These are phyloP conservation scores for Macaranga tanarius DNA, from an alignment of 441 rosid genomes.

Conservation along the genomic window DNA sequence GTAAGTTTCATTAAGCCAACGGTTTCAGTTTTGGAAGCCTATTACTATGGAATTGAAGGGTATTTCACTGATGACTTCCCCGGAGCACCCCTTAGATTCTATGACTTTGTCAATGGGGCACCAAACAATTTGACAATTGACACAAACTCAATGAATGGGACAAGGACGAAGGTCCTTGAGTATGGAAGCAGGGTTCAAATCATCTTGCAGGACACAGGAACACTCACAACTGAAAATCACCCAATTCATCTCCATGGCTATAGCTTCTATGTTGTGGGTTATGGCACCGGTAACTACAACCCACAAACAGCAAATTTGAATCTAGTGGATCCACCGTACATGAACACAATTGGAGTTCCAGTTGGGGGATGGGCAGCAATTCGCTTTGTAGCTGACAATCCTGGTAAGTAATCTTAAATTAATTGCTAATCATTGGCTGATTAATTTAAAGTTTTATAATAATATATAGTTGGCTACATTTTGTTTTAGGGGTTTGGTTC, in stretches of 20 bases:
- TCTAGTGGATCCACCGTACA: constrained; percentile 74
- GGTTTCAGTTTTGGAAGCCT: constrained; percentile 68
- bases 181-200: constrained; percentile 69
- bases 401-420: constrained; percentile 41
- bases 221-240: constrained; percentile 72
- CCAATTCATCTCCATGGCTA: constrained; percentile 93
- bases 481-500: constrained; percentile 67
- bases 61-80: constrained; percentile 72
- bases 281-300: constrained; percentile 65
- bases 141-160: constrained; percentile 69
- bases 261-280: constrained; percentile 79
- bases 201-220: constrained; percentile 73
- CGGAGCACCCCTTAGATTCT: constrained; percentile 55
- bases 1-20: constrained; percentile 64
- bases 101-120: constrained; percentile 80
- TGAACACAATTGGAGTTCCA: constrained; percentile 89
- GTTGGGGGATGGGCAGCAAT: constrained; percentile 93
- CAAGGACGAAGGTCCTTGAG: constrained; percentile 62
- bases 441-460: not conserved
- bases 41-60: constrained; percentile 56
- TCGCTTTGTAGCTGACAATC: constrained; percentile 75
- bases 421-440: not conserved
- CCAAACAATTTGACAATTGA: constrained; percentile 67
- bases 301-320: constrained; percentile 51
- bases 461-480: not conserved